Conservation (phyloP, 2,329 filamentous ascomycete genomes). For the Aureobasidium sp. region DNA sequence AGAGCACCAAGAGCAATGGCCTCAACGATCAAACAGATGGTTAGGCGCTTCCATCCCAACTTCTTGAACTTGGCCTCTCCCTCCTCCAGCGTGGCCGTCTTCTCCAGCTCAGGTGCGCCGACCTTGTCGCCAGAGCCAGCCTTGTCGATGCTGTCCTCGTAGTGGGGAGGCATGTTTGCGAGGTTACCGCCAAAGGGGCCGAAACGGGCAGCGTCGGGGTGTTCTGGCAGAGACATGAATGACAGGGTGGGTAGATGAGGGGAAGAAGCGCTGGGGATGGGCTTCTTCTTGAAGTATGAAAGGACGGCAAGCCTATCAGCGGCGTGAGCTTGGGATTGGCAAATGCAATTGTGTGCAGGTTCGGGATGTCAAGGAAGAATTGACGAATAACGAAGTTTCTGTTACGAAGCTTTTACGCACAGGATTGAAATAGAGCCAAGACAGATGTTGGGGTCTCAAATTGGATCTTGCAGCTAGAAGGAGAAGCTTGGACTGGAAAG, state of each 20-base stretch:
- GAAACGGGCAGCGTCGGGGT: not conserved
- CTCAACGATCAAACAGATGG: conserved; percentile 46
- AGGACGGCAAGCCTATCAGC: not conserved
- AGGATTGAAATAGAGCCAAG: not conserved
- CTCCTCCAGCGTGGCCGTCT: conserved; percentile 24
- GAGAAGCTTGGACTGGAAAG: not conserved
- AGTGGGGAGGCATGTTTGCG: conserved; percentile 8
- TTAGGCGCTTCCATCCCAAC: conserved; percentile 40
- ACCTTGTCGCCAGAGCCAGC: conserved; percentile 21
- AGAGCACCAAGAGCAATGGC: conserved; percentile 51
- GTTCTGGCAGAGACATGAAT: conserved; percentile 5
- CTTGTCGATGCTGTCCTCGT: conserved; percentile 7
- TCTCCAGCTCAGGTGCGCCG: conserved; percentile 22
- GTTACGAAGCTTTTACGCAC: conserved; percentile 8
- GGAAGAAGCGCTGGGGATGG: not conserved
- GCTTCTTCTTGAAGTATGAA: not conserved
- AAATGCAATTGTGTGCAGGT: conserved; percentile 6
- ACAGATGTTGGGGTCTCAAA: conserved; percentile 1
- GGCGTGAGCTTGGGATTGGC: conserved; percentile 1
- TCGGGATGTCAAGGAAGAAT: not conserved
- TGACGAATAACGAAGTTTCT: conserved; percentile 1
- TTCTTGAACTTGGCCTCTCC: conserved; percentile 31
- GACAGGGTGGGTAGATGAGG: conserved; percentile 1
- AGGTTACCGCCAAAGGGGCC: conserved; percentile 8
- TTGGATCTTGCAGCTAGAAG: not conserved